A percentile compares a stretch with the other conserved stretches of the same genome.
These are phyloP conservation scores for Hypoxylon sp. DNA, from an alignment of 2,329 filamentous ascomycete genomes.

Conservation along the genomic window DNA sequence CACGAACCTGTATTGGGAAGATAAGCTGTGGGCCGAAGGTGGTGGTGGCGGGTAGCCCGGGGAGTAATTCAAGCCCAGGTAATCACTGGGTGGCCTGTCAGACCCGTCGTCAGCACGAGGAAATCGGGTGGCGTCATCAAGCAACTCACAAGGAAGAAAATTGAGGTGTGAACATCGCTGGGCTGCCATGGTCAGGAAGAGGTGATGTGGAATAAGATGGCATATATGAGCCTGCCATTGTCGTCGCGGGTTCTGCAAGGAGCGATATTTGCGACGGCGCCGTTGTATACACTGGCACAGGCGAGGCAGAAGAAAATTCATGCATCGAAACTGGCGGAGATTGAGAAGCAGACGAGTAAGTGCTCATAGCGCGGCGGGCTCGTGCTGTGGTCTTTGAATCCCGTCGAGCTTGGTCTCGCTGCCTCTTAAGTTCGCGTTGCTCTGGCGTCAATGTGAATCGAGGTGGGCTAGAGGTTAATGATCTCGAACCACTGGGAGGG, in stretches of 20 bases:
- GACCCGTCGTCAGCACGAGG: constrained; percentile 47
- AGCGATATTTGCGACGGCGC: constrained; percentile 66
- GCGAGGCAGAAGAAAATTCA: constrained; percentile 60
- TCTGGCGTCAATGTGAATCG: constrained; percentile 69
- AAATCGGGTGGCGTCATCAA: background rate
- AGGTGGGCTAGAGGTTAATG: constrained; percentile 71
- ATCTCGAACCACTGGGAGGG: constrained; percentile 65
- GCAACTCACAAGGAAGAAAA: constrained; percentile 51
- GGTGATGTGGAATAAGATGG: constrained; percentile 64
- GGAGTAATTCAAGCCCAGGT: constrained; percentile 63
- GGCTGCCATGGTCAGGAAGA: constrained; percentile 60
- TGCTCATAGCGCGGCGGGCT: constrained; percentile 67
- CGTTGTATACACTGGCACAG: constrained; percentile 67
- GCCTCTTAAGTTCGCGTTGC: constrained; percentile 74
- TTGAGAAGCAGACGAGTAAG: constrained; percentile 54
- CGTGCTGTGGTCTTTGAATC: constrained; percentile 69
- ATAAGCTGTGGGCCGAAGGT: constrained; percentile 51
- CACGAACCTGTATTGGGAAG: constrained; percentile 61
- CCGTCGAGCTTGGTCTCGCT: constrained; percentile 71
- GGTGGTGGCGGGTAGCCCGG: constrained; percentile 54
- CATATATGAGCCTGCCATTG: constrained; percentile 63
- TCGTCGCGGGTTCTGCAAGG: constrained; percentile 64
- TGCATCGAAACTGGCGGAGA: constrained; percentile 62
- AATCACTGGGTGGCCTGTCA: constrained; percentile 56
- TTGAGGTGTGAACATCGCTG: constrained; percentile 50